Evolutionary conservation across 2,329 filamentous ascomycete species (phyloP).

Genomic region (Cucurbitaria berberidis): DNA sequence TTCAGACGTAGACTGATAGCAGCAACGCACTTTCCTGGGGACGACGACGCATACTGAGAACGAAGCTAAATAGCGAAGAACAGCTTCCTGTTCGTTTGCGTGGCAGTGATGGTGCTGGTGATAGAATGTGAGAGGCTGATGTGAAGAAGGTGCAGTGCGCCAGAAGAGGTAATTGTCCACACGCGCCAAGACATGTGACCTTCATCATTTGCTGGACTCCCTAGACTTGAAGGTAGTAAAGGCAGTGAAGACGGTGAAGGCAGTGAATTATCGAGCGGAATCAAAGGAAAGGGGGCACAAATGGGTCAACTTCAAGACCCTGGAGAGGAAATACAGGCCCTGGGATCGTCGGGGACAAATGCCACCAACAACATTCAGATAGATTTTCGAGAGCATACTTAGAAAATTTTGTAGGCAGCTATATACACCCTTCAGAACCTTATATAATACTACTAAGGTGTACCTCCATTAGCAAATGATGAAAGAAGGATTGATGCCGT

Average conservation of each 20-base stretch:
- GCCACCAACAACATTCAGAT: too few species aligned
- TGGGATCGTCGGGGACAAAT: not conserved
- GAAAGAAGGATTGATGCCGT: not conserved
- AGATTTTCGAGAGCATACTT: too few species aligned
- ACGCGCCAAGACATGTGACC: conserved; percentile 14
- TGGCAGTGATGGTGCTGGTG: not conserved
- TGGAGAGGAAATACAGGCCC: too few species aligned
- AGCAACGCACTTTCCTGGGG: conserved; percentile 9
- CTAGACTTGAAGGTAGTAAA: not conserved
- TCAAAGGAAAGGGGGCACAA: not conserved
- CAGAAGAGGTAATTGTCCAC: conserved; percentile 15
- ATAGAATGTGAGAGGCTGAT: conserved; percentile 11
- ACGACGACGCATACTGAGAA: conserved; percentile 21
- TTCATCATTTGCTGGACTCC: not conserved
- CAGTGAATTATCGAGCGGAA: not conserved
- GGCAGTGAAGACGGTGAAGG: too few species aligned
- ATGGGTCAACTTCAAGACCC: not conserved
- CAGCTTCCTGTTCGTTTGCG: conserved; percentile 1
- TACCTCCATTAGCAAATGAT: not conserved
- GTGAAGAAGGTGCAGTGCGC: conserved; percentile 15
- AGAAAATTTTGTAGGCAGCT: too few species aligned
- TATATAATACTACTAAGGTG: not conserved
- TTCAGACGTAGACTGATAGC: conserved; percentile 3
- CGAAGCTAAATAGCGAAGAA: not conserved
- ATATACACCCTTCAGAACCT: too few species aligned